Percentiles rank a stretch among this genome's conserved stretches.
phyloP scores from a whole-genome alignment of 225 moss, liverwort and hornwort species.

The Polytrichum commune region DNA sequence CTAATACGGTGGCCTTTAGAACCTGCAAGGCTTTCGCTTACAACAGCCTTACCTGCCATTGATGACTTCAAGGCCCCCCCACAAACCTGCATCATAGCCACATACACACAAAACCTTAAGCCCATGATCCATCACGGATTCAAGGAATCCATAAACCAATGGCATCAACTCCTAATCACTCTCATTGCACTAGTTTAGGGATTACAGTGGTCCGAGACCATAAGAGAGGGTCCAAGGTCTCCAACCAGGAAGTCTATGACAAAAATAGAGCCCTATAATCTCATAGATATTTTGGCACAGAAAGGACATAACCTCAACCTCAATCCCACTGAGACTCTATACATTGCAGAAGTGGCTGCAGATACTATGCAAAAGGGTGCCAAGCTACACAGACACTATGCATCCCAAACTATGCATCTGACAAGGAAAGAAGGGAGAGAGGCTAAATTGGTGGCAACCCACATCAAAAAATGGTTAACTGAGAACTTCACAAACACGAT shows the following conservation, averaged over 20 bases:
- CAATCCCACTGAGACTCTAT: too few species aligned
- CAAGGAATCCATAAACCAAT: neutral
- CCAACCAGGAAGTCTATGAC: neutral
- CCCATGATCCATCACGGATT: neutral
- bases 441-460: too few species aligned
- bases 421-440: too few species aligned
- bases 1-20: slow-evolving; percentile 23
- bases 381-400: too few species aligned
- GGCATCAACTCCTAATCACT: neutral
- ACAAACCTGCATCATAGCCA: slow-evolving; percentile 17
- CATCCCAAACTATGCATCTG: too few species aligned
- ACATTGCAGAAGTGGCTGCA: too few species aligned
- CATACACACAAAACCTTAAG: neutral
- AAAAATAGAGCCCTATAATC: neutral
- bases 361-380: too few species aligned
- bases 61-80: slow-evolving; percentile 18
- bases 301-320: too few species aligned
- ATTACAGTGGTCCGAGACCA: too few species aligned
- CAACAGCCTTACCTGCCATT: slow-evolving; percentile 20
- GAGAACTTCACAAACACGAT: too few species aligned
- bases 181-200: neutral
- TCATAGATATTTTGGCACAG: too few species aligned
- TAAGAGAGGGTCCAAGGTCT: neutral
- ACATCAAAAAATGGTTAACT: too few species aligned
- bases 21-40: slow-evolving; percentile 8